Conservation (phyloP, 768 basidiomycete genomes). For the Tubosaeta sp. region DNA sequence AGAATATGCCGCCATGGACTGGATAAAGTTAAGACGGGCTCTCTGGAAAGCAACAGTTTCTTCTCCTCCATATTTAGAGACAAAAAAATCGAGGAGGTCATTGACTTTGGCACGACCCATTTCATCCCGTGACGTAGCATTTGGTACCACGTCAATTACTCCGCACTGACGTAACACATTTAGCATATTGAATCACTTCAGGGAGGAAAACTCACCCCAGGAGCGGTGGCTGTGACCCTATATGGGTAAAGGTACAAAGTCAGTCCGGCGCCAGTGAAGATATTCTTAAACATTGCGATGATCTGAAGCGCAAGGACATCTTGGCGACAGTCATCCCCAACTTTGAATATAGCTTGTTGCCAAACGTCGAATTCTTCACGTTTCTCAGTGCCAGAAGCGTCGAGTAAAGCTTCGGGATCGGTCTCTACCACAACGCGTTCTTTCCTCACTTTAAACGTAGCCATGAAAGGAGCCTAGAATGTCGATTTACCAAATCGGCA, state of each 20-base stretch:
- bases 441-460: slow-evolving; percentile 97
- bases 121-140: slow-evolving; percentile 96
- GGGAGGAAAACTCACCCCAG: slow-evolving; percentile 61
- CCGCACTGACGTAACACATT: slow-evolving; percentile 68
- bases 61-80: slow-evolving; percentile 86
- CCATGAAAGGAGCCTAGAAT: slow-evolving; percentile 97
- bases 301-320: slow-evolving; percentile 96
- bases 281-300: slow-evolving; percentile 99
- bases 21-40: slow-evolving; percentile 93
- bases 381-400: slow-evolving; percentile 55
- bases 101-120: slow-evolving; percentile 99
- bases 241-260: slow-evolving; percentile 93
- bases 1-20: slow-evolving; percentile 99
- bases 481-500: slow-evolving; percentile 1
- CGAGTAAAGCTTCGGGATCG: slow-evolving; percentile 71
- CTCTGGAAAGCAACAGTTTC: slow-evolving; percentile 88
- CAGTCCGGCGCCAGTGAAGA: slow-evolving; percentile 85
- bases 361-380: slow-evolving; percentile 79
- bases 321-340: slow-evolving; percentile 98
- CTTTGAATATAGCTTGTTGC: slow-evolving; percentile 99
- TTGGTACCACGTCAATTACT: slow-evolving; percentile 97
- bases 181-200: not conserved
- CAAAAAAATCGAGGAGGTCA: slow-evolving; percentile 90
- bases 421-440: slow-evolving; percentile 63
- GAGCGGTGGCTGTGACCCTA: slow-evolving; percentile 93